Base-by-base conservation (phyloP, 2,329 filamentous ascomycete genomes). In the Leptoxyphium fumago region DNA sequence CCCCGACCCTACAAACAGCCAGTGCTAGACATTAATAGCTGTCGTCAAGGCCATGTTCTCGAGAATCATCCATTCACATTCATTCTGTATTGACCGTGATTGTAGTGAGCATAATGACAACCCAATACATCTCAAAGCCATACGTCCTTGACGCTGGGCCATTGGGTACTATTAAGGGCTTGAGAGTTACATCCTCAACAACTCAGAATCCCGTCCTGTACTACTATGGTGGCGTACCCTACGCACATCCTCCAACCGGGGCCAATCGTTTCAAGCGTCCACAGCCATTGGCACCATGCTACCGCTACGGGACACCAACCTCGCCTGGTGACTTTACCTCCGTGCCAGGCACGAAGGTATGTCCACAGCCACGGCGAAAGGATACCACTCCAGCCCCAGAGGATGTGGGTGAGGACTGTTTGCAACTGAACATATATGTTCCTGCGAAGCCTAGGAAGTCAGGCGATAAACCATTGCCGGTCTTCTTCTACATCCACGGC, bases 171-270 rank as follows among this genome's bases (percentile, higher is more conserved):
- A 60, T 75, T 21, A 62, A 71, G 57, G 73, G 73, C 17, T 52
- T 66, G 2, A 72, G 68, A 0, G 60, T 74, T 43, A 55, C 61
- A 10, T 13, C 11, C 13, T 48, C 53, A 10, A 40, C 46, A 17
- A 47, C 55, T 9, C 40, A 41, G 9, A 54, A 55, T 10, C 47
- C 48, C 11, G 50, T 69, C 2, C 68, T 68, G 44, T 68, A 69
- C 46, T 76, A 69, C 53, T 74, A 74, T 43, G 72, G 73, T 15
- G 72, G 72, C 5, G 57, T 77, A 1, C 73, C 73, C 0, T 77
- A 75, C 47, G 74, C 69, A 1, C 58, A 74, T 1, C 69, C 73
- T 11, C 72, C 72, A 0, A 47, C 62, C 18, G 65, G 65, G 5
- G 56, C 61, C 11, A 64, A 66, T 47, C 64, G 73, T 43, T 77